Conservation (phyloP, 352 stramenopile genomes). For the Pythium utonaiense region DNA sequence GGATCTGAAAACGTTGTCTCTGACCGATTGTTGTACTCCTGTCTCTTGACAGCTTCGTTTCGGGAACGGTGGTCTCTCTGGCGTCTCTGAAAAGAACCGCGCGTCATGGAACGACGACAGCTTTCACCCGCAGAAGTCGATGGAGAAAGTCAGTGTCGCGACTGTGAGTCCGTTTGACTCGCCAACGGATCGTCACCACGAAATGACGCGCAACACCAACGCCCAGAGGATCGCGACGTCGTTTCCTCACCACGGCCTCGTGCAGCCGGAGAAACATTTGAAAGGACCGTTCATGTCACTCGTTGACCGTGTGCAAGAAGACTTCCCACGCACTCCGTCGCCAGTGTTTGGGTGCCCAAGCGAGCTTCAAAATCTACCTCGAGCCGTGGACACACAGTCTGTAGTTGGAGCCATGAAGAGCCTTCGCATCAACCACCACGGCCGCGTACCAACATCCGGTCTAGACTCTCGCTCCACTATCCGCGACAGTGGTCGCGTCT, state of each 20-base stretch:
- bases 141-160: constrained; percentile 19
- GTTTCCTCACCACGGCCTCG: constrained; percentile 3
- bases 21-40: no score
- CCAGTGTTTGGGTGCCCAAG: constrained; percentile 40
- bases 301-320: constrained; percentile 76
- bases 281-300: constrained; percentile 36
- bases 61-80: neutral
- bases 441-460: neutral
- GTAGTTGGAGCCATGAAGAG: constrained; percentile 22
- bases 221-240: neutral
- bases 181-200: constrained; percentile 3
- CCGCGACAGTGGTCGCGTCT: constrained; percentile 3
- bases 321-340: constrained; percentile 70
- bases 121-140: constrained; percentile 4
- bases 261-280: neutral
- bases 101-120: constrained; percentile 5
- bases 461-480: neutral
- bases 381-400: constrained; percentile 4
- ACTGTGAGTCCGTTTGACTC: constrained; percentile 18
- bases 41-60: neutral
- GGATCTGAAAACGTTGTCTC: no score
- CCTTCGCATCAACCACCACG: constrained; percentile 12
- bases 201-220: neutral
- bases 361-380: neutral
- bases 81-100: constrained; percentile 9